A percentile compares a stretch with the other conserved stretches of the same genome.
Evolutionary conservation across 2,329 filamentous ascomycete species (phyloP).

Genomic region (Fusarium equiseti): DNA sequence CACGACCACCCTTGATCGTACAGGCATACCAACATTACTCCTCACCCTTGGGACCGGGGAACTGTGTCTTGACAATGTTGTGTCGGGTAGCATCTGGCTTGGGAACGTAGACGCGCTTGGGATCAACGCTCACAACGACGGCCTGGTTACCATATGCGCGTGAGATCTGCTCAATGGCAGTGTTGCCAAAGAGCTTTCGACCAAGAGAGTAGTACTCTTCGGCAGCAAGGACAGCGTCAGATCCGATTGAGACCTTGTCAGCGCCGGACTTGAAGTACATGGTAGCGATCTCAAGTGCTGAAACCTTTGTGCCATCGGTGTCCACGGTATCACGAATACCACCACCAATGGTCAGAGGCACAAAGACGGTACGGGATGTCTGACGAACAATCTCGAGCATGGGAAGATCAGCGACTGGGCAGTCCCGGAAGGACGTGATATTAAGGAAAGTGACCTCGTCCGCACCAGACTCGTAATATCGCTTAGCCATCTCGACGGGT

Average conservation of each 20-base stretch:
- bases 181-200: constrained; percentile 78
- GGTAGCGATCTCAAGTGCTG: constrained; percentile 90
- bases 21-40: constrained; percentile 95
- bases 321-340: constrained; percentile 95
- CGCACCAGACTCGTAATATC: constrained; percentile 95
- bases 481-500: constrained; percentile 91
- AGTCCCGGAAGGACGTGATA: constrained; percentile 98
- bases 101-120: constrained; percentile 88
- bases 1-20: constrained; percentile 94
- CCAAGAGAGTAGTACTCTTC: constrained; percentile 87
- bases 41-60: constrained; percentile 81
- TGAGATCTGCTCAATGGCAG: constrained; percentile 95
- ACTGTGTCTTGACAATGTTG: constrained; percentile 75
- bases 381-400: constrained; percentile 94
- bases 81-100: constrained; percentile 79
- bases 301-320: constrained; percentile 85
- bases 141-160: constrained; percentile 95
- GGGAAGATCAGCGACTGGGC: constrained; percentile 88
- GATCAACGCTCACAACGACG: constrained; percentile 95
- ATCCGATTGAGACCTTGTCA: constrained; percentile 97
- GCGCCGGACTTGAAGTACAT: constrained; percentile 98
- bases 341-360: constrained; percentile 94
- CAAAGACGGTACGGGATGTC: constrained; percentile 92
- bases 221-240: constrained; percentile 91
- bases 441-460: constrained; percentile 98